Conservation (phyloP, 1,284 basidiomycete genomes). For the Ustilago sp. region DNA sequence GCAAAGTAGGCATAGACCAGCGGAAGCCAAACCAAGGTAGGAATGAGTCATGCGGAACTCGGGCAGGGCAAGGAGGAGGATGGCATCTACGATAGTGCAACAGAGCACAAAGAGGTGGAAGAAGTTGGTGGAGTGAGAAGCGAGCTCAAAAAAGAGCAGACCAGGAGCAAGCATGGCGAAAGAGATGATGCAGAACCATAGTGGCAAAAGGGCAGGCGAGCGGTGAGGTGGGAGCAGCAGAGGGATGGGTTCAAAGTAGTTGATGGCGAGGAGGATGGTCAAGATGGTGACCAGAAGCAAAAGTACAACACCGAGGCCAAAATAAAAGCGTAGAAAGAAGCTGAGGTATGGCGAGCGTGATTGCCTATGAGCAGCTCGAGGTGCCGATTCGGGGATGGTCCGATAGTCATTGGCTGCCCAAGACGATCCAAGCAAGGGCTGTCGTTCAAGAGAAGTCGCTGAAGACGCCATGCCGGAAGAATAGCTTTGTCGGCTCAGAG, state of each 20-base stretch:
- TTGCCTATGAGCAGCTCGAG: conserved; percentile 11
- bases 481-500: not conserved
- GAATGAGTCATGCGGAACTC: conserved; percentile 45
- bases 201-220: conserved; percentile 43
- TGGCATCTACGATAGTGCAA: conserved; percentile 29
- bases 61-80: conserved; percentile 39
- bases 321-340: conserved; percentile 41
- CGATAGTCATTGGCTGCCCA: conserved; percentile 21
- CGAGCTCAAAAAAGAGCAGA: conserved; percentile 57
- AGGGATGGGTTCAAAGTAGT: conserved; percentile 50
- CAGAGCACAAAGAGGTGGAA: conserved; percentile 48
- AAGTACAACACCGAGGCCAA: conserved; percentile 40
- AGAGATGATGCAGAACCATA: conserved; percentile 54
- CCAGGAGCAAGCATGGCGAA: conserved; percentile 47
- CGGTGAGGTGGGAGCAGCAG: conserved; percentile 49
- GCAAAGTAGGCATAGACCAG: conserved; percentile 35
- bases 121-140: conserved; percentile 45
- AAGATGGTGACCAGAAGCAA: conserved; percentile 37
- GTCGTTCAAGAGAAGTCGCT: conserved; percentile 30
- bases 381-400: conserved; percentile 19
- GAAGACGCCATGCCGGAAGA: conserved; percentile 25
- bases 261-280: conserved; percentile 47
- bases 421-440: conserved; percentile 29
- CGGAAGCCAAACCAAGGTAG: conserved; percentile 41
- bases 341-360: conserved; percentile 42